Conservation (phyloP, 1,284 basidiomycete species). For the Rhodofomes roseus region DNA sequence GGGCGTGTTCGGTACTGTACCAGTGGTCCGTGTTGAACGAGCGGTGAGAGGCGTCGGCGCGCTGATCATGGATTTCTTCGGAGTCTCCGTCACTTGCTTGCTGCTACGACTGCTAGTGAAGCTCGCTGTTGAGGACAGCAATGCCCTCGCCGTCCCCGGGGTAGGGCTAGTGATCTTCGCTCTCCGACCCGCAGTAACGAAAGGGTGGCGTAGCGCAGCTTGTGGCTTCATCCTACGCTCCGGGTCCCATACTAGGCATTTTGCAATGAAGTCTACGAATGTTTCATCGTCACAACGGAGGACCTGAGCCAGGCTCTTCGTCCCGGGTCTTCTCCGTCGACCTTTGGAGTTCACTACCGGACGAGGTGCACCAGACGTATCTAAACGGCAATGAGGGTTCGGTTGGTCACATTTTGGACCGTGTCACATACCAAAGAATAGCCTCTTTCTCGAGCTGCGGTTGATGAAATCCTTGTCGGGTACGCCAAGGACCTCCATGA, state of each 20-base stretch:
- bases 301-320: constrained; percentile 87
- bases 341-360: constrained; percentile 98
- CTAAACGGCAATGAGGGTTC: constrained; percentile 37
- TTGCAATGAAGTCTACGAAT: constrained; percentile 90
- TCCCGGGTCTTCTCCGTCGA: constrained; percentile 84
- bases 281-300: constrained; percentile 87
- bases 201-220: constrained; percentile 88
- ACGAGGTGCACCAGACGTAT: constrained; percentile 88
- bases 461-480: constrained; percentile 96
- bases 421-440: constrained; percentile 84
- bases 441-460: constrained; percentile 87
- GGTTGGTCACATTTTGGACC: background rate
- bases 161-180: constrained; percentile 40
- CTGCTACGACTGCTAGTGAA: constrained; percentile 37
- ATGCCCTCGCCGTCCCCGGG: constrained; percentile 44
- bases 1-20: constrained; percentile 57
- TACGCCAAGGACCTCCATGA: constrained; percentile 98
- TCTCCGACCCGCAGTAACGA: constrained; percentile 68
- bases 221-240: constrained; percentile 95
- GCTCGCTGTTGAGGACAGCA: constrained; percentile 43
- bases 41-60: constrained; percentile 81
- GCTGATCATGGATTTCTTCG: constrained; percentile 83
- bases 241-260: constrained; percentile 98
- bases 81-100: constrained; percentile 58
- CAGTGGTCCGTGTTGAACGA: constrained; percentile 52